Conservation (phyloP, 2,329 filamentous ascomycete species). For the Aspergillus novofumigatus region DNA sequence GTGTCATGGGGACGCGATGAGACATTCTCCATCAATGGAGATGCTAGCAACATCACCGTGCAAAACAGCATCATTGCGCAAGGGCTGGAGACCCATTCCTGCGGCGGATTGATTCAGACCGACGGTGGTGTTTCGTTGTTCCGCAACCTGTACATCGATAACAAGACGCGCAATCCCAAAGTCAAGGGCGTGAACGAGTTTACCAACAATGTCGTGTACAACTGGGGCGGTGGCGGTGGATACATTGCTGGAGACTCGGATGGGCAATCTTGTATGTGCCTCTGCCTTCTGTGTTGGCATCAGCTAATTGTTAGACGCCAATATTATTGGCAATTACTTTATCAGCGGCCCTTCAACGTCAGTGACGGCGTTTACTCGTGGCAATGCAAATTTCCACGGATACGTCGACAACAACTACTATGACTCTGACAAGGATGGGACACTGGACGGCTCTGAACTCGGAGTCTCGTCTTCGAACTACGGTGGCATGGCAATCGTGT, state of each 20-base stretch:
- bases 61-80: constrained; percentile 53
- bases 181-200: constrained; percentile 56
- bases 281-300: background rate
- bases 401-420: constrained; percentile 53
- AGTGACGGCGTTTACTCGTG: constrained; percentile 51
- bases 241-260: constrained; percentile 53
- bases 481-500: constrained; percentile 12
- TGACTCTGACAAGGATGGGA: constrained; percentile 49
- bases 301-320: constrained; percentile 30
- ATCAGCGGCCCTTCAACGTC: constrained; percentile 51
- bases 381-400: constrained; percentile 52
- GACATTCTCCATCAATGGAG: constrained; percentile 51
- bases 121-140: constrained; percentile 40
- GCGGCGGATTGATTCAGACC: constrained; percentile 44
- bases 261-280: constrained; percentile 34
- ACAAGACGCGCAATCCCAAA: constrained; percentile 56
- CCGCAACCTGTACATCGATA: constrained; percentile 55
- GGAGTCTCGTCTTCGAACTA: constrained; percentile 9
- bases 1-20: constrained; percentile 55
- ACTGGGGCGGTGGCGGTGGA: constrained; percentile 49
- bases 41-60: constrained; percentile 48
- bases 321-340: constrained; percentile 57
- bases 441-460: constrained; percentile 40
- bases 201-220: constrained; percentile 50
- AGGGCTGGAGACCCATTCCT: constrained; percentile 52